These are phyloP conservation scores for Plasmodium relictum DNA, from an alignment of 169 alveolate genomes.

Conservation along the genomic window DNA sequence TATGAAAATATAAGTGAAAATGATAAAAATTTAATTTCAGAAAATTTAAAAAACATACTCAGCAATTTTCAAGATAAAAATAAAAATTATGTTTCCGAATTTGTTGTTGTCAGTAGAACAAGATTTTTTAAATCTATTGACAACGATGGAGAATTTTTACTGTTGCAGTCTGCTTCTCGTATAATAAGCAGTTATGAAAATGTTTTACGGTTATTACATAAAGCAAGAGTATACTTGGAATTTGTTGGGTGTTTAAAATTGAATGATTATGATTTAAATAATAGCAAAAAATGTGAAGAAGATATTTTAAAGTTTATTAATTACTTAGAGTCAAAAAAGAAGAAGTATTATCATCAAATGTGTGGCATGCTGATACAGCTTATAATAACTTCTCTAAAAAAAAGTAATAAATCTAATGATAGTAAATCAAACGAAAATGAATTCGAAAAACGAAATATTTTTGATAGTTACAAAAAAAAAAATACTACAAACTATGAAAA, in stretches of 20 bases:
- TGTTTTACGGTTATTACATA: constrained; percentile 53
- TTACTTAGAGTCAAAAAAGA: constrained; percentile 56
- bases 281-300: constrained; percentile 63
- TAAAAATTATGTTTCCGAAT: constrained; percentile 70
- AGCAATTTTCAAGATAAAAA: constrained; percentile 40
- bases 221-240: constrained; percentile 66
- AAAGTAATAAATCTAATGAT: constrained; percentile 29
- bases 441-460: constrained; percentile 10
- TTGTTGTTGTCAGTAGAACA: constrained; percentile 76
- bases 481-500: constrained; percentile 31
- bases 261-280: constrained; percentile 9
- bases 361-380: constrained; percentile 47
- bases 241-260: constrained; percentile 43
- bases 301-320: constrained; percentile 62
- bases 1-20: constrained; percentile 70
- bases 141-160: constrained; percentile 73
- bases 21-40: constrained; percentile 62
- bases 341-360: constrained; percentile 54
- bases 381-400: constrained; percentile 59
- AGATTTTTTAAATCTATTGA: constrained; percentile 65
- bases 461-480: constrained; percentile 29
- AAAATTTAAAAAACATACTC: constrained; percentile 56
- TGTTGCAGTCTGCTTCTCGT: constrained; percentile 75
- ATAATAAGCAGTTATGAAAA: constrained; percentile 68
- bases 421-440: constrained; percentile 9